Evolutionary conservation across 495 filamentous ascomycete genomes (phyloP), one percentile per base, ranked within the genome.

Genomic region (Penicillium pancosmium): DNA sequence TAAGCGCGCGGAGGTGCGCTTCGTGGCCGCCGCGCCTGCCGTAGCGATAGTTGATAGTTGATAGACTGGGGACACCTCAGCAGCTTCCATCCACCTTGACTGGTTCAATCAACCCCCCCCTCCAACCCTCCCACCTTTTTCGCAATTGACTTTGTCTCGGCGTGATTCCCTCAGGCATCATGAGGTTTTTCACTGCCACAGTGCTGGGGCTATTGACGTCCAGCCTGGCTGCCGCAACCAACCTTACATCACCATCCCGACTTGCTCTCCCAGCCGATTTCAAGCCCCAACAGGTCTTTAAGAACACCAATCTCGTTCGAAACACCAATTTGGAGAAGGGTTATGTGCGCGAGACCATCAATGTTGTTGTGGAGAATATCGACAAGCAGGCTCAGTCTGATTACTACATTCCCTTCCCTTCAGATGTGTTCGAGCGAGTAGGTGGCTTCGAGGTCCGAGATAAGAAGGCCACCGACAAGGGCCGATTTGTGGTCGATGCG

Each of bases 311-410:
- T 73, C 71, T 97, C 23, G 86, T 98, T 54, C 90, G 96, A 58
- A 88, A 89, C 55, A 87, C 92, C 64, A 97, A 96, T 66, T 73
- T 97, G 54, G 93, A 97, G 68, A 97, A 97, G 77, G 87, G 85
- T 58, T 98, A 93, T 67, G 85, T 85, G 19, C 88, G 91, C 64
- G 92, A 98, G 70, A 89, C 84, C 12, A 85, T 97, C 82, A 97
- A 98, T 78, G 90, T 96, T 9, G 81, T 96, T 27, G 87, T 98
- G 51, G 91, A 98, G 82, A 98, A 98, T 75, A 77, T 88, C 63
- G 83, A 84, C 66, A 85, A 82, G 38, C 75, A 86, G 51, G 82
- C 91, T 10, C 94, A 98, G 69, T 81, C 82, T 74, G 88, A 93
- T 71, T 98, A 97, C 82, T 97, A 87, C 73, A 67, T 97, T 35